phyloP scores from a whole-genome alignment of 768 basidiomycete genomes.

The Nidularia sp. region DNA sequence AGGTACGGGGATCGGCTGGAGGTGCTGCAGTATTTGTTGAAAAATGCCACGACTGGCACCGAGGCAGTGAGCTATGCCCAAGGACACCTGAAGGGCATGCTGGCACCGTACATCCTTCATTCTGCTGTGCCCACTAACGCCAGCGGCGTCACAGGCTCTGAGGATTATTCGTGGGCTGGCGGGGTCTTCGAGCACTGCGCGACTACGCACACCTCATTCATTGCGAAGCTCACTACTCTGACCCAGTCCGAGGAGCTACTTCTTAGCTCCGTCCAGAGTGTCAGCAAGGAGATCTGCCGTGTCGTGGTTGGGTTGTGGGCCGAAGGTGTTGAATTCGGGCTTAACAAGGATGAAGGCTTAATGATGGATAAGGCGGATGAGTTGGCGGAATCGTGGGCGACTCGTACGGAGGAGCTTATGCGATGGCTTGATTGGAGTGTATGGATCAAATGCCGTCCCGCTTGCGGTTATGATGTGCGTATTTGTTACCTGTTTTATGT shows the following conservation, averaged over 20 bases:
- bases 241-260: constrained; percentile 25
- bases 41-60: constrained; percentile 3
- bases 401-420: constrained; percentile 32
- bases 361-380: background rate
- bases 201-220: constrained; percentile 22
- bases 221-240: constrained; percentile 10
- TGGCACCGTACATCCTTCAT: constrained; percentile 19
- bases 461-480: constrained; percentile 19
- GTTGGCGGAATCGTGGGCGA: constrained; percentile 23
- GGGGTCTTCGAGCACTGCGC: constrained; percentile 28
- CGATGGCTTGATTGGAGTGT: constrained; percentile 49
- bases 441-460: constrained; percentile 45
- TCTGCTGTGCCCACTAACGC: background rate
- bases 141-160: background rate
- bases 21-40: constrained; percentile 28
- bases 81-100: constrained; percentile 23
- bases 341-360: background rate
- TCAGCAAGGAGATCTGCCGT: constrained; percentile 2
- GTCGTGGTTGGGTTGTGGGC: constrained; percentile 34
- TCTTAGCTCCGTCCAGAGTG: constrained; percentile 4
- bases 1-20: constrained; percentile 39
- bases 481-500: background rate
- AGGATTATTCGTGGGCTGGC: constrained; percentile 25
- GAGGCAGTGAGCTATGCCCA: constrained; percentile 16
- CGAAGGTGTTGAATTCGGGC: constrained; percentile 21